phyloP scores from a whole-genome alignment of 225 moss, liverwort and hornwort species.

The Bryoerythrophyllum caledonicum region DNA sequence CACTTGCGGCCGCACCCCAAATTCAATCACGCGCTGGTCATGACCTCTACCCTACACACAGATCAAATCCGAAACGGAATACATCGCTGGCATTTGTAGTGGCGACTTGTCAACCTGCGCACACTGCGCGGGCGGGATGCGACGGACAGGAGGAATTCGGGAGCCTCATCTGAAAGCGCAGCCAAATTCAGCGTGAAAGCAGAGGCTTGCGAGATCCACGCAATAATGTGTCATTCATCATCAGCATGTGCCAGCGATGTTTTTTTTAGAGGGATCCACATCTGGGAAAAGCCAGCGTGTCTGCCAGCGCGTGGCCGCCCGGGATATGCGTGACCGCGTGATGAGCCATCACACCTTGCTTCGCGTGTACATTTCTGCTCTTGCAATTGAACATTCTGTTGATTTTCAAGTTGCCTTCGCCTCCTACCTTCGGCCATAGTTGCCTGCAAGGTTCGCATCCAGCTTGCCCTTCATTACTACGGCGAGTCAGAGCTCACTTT shows the following conservation, averaged over 20 bases:
- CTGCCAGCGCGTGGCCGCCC: no score
- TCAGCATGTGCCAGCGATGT: background rate
- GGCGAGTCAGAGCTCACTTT: no score
- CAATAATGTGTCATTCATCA: background rate
- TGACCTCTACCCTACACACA: background rate
- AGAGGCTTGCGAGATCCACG: background rate
- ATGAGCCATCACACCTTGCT: no score
- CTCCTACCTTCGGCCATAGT: no score
- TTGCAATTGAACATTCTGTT: no score
- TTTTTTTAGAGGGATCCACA: no score
- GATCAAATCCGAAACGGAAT: background rate
- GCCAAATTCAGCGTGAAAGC: background rate
- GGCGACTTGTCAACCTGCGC: background rate
- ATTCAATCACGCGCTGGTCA: background rate
- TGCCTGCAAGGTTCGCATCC: no score
- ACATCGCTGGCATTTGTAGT: background rate
- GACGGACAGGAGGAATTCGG: background rate
- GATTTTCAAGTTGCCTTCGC: no score
- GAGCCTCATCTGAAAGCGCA: background rate
- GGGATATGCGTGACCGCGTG: no score
- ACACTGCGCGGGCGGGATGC: constrained; percentile 11
- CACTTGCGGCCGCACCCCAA: background rate
- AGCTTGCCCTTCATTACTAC: no score
- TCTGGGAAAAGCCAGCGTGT: no score
- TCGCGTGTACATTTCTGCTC: no score